Conservation (phyloP, 2,329 filamentous ascomycete genomes). For the Aspergillus puulaauensis region DNA sequence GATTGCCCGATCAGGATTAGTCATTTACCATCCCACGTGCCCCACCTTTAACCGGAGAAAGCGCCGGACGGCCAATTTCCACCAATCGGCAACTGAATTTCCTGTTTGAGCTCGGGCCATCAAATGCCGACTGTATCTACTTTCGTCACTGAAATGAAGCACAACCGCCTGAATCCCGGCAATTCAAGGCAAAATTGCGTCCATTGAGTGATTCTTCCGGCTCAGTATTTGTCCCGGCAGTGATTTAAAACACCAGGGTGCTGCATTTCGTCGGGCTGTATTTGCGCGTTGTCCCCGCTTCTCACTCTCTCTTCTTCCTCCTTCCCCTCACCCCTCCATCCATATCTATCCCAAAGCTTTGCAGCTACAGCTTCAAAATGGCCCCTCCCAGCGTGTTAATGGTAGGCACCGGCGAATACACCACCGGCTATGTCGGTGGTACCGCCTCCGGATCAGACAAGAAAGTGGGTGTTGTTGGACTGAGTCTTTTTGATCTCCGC, state of each 20-base stretch:
- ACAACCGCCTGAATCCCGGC: conserved; percentile 1
- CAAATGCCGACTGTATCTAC: conserved; percentile 11
- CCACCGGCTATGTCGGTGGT: conserved; percentile 86
- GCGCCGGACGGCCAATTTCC: conserved; percentile 10
- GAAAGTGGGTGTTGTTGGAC: conserved; percentile 89
- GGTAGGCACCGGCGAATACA: conserved; percentile 95
- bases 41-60: conserved; percentile 1
- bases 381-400: conserved; percentile 13
- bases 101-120: neutral
- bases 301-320: neutral
- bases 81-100: conserved; percentile 13
- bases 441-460: conserved; percentile 87
- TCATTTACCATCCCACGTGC: conserved; percentile 1
- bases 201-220: conserved; percentile 1
- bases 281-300: neutral
- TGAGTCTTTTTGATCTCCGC: conserved; percentile 86
- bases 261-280: neutral
- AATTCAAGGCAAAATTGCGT: neutral
- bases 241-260: neutral
- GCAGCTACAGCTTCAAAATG: conserved; percentile 4
- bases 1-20: neutral
- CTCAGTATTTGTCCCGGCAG: neutral
- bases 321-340: neutral
- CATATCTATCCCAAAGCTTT: neutral
- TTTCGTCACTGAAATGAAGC: neutral